Base-by-base conservation (phyloP, 257 asterid genomes). In the Eustoma russellianum region DNA sequence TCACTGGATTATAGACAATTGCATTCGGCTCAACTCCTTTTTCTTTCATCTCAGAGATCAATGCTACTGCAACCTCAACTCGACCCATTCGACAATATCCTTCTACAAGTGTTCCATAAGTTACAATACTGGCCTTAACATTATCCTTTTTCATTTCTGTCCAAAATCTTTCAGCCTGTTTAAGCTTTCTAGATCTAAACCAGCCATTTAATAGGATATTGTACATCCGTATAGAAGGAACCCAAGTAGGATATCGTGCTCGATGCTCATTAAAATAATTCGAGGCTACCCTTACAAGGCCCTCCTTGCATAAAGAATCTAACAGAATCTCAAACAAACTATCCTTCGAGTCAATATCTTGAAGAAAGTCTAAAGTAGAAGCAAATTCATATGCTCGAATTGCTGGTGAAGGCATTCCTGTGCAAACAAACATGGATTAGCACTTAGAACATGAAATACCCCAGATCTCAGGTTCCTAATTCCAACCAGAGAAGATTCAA, bases 251-350 rank as follows among this genome's bases (percentile, higher is more conserved):
- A 63, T 79, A 65, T 45, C 64, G 71, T 33, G 38, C 76, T 63
- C 59, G 72, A 33, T 54, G 70, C 52, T 75, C 72, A 28, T 76
- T 76, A 45, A 69, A 66, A 59, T 77, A 89, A 61, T 77, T 73
- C 33, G 85, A 66, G 46, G 95, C 97, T 56, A 65, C 78, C 60
- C 77, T 76, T 38, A 79, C 85, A 54, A 66, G 86, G 17, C 93
- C 82, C 66, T 89, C 95, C 73, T 85, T 86, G 72, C 95, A 81
- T 61, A 89, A 65, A 46, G 97, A 75, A 71, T 86, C 97, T 43
- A 89, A 61, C 44, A 89, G 80, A 48, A 74, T 73, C 66, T 74
- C 88, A 61, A 86, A 66, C 66, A 89, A 55, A 65, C 63, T 74
- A 34, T 66, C 64, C 52, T 56, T 75, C 14, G 66, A 28, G 55